phyloP scores from a whole-genome alignment of 148 eudicot genomes.

The Rhododendron henanense region DNA sequence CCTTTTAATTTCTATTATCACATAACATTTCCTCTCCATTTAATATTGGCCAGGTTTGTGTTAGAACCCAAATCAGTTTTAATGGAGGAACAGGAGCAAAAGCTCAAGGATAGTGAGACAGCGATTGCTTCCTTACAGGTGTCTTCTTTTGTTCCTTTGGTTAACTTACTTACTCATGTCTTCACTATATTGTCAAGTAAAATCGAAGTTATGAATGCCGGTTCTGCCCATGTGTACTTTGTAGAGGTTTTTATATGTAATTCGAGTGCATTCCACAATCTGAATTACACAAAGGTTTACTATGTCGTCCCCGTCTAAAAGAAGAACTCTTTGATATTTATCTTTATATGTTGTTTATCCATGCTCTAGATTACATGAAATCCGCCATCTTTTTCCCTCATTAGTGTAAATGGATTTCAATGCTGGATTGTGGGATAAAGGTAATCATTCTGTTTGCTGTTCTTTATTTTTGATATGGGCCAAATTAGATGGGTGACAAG shows the following conservation, averaged over 20 bases:
- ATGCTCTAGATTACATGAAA: neutral
- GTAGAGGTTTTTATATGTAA: neutral
- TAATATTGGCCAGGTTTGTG: slow-evolving; percentile 56
- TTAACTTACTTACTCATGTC: neutral
- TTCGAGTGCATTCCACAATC: neutral
- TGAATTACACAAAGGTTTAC: neutral
- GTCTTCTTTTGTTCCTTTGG: neutral
- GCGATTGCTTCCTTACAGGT: slow-evolving; percentile 90
- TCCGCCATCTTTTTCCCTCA: neutral
- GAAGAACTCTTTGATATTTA: neutral
- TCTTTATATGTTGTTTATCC: neutral
- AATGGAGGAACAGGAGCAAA: slow-evolving; percentile 79
- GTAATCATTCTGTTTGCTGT: neutral
- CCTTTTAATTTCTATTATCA: neutral
- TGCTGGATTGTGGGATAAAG: neutral
- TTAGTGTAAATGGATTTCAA: neutral
- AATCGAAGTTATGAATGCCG: neutral
- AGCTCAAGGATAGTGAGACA: slow-evolving; percentile 78
- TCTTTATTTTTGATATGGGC: neutral
- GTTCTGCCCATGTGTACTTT: neutral
- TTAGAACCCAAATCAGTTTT: slow-evolving; percentile 82
- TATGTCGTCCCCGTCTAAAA: neutral
- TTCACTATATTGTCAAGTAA: neutral
- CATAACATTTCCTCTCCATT: slow-evolving; percentile 6
- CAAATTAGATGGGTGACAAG: neutral